phyloP scores from a whole-genome alignment of 129 eudicot species.

The Artemisia argyi region DNA sequence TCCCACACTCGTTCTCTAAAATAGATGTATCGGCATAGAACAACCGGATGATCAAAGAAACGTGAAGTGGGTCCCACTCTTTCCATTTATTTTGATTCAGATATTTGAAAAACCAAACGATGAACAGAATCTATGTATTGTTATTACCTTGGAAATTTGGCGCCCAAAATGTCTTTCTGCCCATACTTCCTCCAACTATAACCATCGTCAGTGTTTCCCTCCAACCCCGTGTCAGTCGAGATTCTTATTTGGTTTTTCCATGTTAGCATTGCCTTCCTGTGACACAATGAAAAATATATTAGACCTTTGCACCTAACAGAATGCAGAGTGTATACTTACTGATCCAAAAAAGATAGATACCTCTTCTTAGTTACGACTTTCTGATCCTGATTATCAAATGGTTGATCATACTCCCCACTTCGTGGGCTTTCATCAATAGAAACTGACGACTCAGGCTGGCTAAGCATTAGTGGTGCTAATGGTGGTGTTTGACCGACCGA shows the following conservation, averaged over 20 bases:
- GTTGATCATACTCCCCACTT: slow-evolving; percentile 42
- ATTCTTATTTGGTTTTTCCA: slow-evolving; percentile 76
- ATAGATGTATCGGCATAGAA: not conserved
- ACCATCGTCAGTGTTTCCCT: slow-evolving; percentile 80
- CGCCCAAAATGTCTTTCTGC: slow-evolving; percentile 93
- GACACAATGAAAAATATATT: slow-evolving; percentile 11
- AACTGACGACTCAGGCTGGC: slow-evolving; percentile 55
- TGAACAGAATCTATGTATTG: no score
- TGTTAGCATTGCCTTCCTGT: slow-evolving; percentile 72
- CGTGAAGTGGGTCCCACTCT: slow-evolving; percentile 13
- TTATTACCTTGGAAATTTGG: slow-evolving; percentile 70
- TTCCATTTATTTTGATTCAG: no score
- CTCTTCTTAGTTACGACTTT: slow-evolving; percentile 59
- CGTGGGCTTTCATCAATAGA: slow-evolving; percentile 58
- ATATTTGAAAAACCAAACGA: no score
- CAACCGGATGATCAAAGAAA: not conserved
- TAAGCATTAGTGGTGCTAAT: slow-evolving; percentile 22
- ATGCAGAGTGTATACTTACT: not conserved
- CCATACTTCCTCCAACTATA: slow-evolving; percentile 99
- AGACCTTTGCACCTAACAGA: slow-evolving; percentile 2
- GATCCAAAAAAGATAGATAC: slow-evolving; percentile 25
- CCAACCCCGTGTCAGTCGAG: slow-evolving; percentile 62
- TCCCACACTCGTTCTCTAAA: slow-evolving; percentile 17
- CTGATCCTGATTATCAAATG: slow-evolving; percentile 31
- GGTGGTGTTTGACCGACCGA: slow-evolving; percentile 34